Evolutionary conservation across 805 yeast species (phyloP).

Genomic region (Torulaspora quercuum): DNA sequence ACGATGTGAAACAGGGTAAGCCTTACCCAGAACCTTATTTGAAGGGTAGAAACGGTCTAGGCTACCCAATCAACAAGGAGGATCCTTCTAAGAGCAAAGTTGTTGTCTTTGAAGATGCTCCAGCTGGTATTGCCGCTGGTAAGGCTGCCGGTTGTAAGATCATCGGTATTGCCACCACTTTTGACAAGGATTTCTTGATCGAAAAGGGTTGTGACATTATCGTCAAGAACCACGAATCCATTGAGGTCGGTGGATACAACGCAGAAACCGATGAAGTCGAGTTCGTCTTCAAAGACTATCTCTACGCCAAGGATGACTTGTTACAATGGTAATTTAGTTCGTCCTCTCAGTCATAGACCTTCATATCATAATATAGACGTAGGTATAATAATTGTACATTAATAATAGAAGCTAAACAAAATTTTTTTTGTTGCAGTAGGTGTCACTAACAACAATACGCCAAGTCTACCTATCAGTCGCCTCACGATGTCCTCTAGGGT

Average conservation of each 20-base stretch:
- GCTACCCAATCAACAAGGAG: conserved; percentile 37
- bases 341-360: too few relatives aligned
- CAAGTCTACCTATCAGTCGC: too few relatives aligned
- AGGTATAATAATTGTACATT: conserved; percentile 11
- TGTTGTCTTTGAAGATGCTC: conserved; percentile 85
- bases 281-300: conserved; percentile 39
- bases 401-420: neutral
- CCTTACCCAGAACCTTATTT: conserved; percentile 85
- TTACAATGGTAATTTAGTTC: conserved; percentile 33
- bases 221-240: conserved; percentile 64
- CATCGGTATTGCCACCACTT: conserved; percentile 80
- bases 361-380: too few relatives aligned
- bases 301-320: conserved; percentile 39
- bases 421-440: too few relatives aligned
- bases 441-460: too few relatives aligned
- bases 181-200: conserved; percentile 63
- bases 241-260: conserved; percentile 56
- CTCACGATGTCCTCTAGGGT: conserved; percentile 51
- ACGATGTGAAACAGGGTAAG: conserved; percentile 73
- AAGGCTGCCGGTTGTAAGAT: conserved; percentile 78
- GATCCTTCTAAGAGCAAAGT: conserved; percentile 41
- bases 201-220: conserved; percentile 79
- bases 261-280: conserved; percentile 41
- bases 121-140: conserved; percentile 83
- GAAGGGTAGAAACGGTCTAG: conserved; percentile 46